A percentile compares a stretch with the other conserved stretches of the same genome.
Evolutionary conservation across 495 filamentous ascomycete genomes (phyloP).

Genomic region (Pyronema omphalodes): DNA sequence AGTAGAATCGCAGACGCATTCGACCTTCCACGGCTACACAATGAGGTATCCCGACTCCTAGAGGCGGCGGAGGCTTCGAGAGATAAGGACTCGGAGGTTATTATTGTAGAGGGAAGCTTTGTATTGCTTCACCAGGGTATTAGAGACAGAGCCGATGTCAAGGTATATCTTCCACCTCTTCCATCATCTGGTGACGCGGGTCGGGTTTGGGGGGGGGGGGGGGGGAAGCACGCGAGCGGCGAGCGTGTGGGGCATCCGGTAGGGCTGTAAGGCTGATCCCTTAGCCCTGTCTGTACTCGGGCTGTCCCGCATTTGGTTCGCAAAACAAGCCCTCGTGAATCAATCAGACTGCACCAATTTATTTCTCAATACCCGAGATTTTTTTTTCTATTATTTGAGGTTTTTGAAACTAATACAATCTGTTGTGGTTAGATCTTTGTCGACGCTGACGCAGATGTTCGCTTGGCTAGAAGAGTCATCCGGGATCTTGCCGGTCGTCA

Average conservation of each 20-base stretch:
- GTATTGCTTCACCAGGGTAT: conserved; percentile 9
- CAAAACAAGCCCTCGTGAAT: too few species aligned
- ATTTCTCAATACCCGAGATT: background rate
- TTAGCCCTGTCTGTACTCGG: background rate
- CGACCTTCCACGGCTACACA: too few species aligned
- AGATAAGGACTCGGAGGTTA: conserved; percentile 8
- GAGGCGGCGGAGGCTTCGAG: too few species aligned
- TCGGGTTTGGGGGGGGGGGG: too few species aligned
- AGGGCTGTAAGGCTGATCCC: too few species aligned
- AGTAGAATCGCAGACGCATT: too few species aligned
- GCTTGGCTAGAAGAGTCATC: conserved; percentile 17
- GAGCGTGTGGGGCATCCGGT: too few species aligned
- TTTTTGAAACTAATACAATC: background rate
- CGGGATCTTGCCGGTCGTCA: conserved; percentile 8
- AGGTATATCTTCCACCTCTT: background rate
- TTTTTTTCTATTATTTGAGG: background rate
- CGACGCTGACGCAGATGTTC: conserved; percentile 20
- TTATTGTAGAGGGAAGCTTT: conserved; percentile 18
- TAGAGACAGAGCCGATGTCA: conserved; percentile 13
- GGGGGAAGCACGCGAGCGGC: too few species aligned
- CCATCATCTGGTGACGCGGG: too few species aligned
- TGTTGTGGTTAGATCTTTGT: conserved; percentile 13
- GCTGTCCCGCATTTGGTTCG: too few species aligned
- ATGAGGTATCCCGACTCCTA: too few species aligned
- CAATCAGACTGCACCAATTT: background rate